Conservation (phyloP, 139 green algal species). For the Spirogloea muscicola region DNA sequence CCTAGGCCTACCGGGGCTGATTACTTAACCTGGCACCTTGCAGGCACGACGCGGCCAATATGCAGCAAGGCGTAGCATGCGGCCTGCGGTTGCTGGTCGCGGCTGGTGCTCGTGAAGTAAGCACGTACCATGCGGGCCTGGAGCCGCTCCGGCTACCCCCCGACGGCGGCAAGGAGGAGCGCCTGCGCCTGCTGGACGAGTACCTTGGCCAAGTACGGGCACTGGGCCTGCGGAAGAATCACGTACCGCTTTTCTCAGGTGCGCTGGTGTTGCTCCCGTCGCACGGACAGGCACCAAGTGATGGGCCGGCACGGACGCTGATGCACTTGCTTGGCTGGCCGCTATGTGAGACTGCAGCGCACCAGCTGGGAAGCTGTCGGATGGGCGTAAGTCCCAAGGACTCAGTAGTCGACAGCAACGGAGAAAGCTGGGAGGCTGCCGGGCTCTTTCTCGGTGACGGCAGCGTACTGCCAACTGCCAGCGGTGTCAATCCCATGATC, state of each 20-base stretch:
- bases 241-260: background rate
- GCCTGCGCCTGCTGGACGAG: no score
- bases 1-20: no score
- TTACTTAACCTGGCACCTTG: no score
- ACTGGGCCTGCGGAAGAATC: slow-evolving; percentile 2
- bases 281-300: no score
- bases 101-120: slow-evolving; percentile 52
- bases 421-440: slow-evolving; percentile 64
- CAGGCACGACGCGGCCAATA: no score
- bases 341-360: no score
- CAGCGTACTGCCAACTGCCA: slow-evolving; percentile 59
- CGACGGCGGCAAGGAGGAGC: no score
- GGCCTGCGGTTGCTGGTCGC: slow-evolving; percentile 51
- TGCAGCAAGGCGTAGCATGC: slow-evolving; percentile 53
- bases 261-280: no score
- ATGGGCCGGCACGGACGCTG: no score
- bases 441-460: slow-evolving; percentile 64
- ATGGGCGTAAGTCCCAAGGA: slow-evolving; percentile 53
- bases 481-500: slow-evolving; percentile 75
- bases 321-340: no score
- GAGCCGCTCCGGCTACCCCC: slow-evolving; percentile 51
- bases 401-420: slow-evolving; percentile 55
- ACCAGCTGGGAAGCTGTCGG: slow-evolving; percentile 65
- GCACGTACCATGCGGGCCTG: slow-evolving; percentile 35
- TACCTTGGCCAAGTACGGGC: background rate